Base-by-base conservation (phyloP, 2,329 filamentous ascomycete species). In the Byssothecium circinans region DNA sequence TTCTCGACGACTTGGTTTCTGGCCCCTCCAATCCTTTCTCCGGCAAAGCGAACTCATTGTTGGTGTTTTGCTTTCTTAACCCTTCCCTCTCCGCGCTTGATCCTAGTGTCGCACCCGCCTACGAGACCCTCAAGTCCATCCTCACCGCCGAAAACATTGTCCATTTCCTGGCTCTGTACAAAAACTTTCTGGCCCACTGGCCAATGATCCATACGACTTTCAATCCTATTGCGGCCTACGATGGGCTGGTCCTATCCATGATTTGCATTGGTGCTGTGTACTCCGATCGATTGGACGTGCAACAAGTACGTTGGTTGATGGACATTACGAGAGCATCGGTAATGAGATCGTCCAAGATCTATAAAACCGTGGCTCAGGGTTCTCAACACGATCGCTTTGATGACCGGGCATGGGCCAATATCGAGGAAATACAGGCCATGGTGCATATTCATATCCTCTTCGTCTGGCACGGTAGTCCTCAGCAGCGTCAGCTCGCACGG, bases 261-360 rank as follows among this genome's bases (percentile, higher is more conserved):
- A 83, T 87, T 61, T 88, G 84, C 65, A 78, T 88, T 58, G 87
- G 87, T 30, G 86, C 87, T 33, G 87, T 88, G 47, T 91, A 90
- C 69, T 88, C 87, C 42, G 79, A 86, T 44, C 78, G 78, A 51
- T 73, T 87, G 52, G 74, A 76, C 22, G 70, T 83, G 36, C 73
- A 77, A 50, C 78, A 87, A 55, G 83, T 87, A 54, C 83, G 86
- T 52, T 81, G 83, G 64, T 77, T 89, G 69, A 87, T 87, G 78
- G 81, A 86, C 49, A 76, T 82, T 42, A 75, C 85, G 17, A 81
- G 81, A 54, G 65, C 76, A 18, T 81, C 81, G 8, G 76, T 88
- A 34, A 75, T 84, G 57, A 77, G 78, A 39, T 81, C 83, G 41
- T 79, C 76, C 20, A 71, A 68, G 34, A 64, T 81, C 65, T 82